These are phyloP conservation scores for Aspergillus ellipticus DNA, from an alignment of 495 filamentous ascomycete genomes.

Conservation along the genomic window DNA sequence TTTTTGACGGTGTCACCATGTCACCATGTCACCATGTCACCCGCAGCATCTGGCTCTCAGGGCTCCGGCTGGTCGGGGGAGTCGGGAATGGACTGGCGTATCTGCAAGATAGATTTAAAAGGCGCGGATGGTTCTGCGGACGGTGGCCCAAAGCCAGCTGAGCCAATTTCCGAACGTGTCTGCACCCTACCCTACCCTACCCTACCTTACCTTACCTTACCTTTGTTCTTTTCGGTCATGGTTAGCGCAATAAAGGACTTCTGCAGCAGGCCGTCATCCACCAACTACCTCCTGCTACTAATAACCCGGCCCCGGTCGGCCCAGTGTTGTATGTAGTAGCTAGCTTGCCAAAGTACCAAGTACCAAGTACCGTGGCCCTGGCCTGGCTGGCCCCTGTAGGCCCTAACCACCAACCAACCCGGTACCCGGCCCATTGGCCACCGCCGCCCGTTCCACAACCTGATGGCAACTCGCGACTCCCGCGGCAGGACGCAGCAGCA, in stretches of 20 bases:
- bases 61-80: constrained; percentile 26
- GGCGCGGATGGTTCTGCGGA: constrained; percentile 6
- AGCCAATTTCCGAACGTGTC: constrained; percentile 16
- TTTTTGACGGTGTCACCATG: constrained; percentile 11
- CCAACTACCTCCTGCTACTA: not conserved
- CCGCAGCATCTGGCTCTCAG: constrained; percentile 14
- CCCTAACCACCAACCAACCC: no score
- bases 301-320: constrained; percentile 14
- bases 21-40: constrained; percentile 13
- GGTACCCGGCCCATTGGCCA: constrained; percentile 16
- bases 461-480: constrained; percentile 11
- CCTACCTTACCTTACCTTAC: no score
- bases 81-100: constrained; percentile 15
- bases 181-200: no score
- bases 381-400: constrained; percentile 9
- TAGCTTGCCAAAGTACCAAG: not conserved
- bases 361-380: not conserved
- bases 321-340: constrained; percentile 13
- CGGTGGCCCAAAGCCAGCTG: constrained; percentile 4
- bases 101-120: constrained; percentile 21
- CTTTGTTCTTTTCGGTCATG: constrained; percentile 6
- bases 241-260: constrained; percentile 15
- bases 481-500: constrained; percentile 18
- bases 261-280: constrained; percentile 15
- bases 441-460: constrained; percentile 14